Conservation (phyloP, 2,329 filamentous ascomycete species). For the Chaetomiaceae sp. region DNA sequence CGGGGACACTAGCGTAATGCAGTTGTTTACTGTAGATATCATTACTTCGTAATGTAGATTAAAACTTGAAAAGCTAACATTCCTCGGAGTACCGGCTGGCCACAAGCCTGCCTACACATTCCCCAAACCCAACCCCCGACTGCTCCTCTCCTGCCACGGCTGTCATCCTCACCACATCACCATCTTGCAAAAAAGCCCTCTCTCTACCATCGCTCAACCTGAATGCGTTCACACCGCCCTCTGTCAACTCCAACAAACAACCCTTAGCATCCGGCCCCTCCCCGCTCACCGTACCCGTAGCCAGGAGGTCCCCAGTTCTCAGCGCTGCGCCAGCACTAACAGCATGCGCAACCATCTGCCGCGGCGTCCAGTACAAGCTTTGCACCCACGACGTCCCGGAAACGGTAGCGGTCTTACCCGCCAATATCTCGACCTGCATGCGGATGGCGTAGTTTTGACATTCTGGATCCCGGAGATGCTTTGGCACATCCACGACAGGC, state of each 20-base stretch:
- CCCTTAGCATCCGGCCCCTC: not conserved
- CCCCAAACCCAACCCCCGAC: slow-evolving; percentile 7
- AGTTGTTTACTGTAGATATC: too few relatives aligned
- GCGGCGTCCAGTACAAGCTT: slow-evolving; percentile 1
- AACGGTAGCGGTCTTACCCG: not conserved
- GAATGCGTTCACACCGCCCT: not conserved
- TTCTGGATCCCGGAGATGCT: not conserved
- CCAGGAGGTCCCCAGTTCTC: slow-evolving; percentile 3
- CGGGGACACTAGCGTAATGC: too few relatives aligned
- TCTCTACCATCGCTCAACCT: not conserved
- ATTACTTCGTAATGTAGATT: not conserved
- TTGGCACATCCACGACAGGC: not conserved
- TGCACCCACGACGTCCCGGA: not conserved
- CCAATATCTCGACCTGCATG: slow-evolving; percentile 4
- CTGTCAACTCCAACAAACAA: slow-evolving; percentile 1
- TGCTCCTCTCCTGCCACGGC: not conserved
- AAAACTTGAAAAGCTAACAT: not conserved
- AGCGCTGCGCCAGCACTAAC: not conserved
- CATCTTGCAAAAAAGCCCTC: not conserved
- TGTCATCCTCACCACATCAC: slow-evolving; percentile 8
- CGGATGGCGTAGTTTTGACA: not conserved
- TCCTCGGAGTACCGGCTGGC: not conserved
- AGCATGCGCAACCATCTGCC: slow-evolving; percentile 9
- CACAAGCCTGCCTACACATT: slow-evolving; percentile 1
- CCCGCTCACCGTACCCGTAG: slow-evolving; percentile 2